A percentile compares a stretch with the other conserved stretches of the same genome.
Conservation (phyloP, 2,329 filamentous ascomycete genomes). For the Blumeriella jaapii region DNA sequence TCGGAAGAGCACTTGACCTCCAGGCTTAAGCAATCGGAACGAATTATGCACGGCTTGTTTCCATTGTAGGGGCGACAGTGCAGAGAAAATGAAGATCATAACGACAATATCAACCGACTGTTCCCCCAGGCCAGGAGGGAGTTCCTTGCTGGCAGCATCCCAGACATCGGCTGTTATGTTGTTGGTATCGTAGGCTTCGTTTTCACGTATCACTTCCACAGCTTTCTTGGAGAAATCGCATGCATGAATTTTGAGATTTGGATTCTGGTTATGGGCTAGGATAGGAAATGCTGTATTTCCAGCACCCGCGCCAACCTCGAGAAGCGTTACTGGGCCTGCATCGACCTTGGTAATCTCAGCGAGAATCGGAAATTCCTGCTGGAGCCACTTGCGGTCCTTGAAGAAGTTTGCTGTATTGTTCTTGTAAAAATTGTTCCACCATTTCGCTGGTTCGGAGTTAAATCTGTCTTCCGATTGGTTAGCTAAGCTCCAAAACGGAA, state of each 20-base stretch:
- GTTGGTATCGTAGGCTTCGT: slow-evolving; percentile 61
- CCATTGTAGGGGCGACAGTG: slow-evolving; percentile 79
- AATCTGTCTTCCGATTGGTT: slow-evolving; percentile 54
- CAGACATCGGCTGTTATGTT: slow-evolving; percentile 85
- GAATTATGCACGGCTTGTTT: slow-evolving; percentile 70
- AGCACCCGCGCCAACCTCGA: slow-evolving; percentile 91
- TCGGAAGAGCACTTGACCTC: slow-evolving; percentile 86
- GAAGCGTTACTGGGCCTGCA: slow-evolving; percentile 56
- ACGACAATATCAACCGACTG: slow-evolving; percentile 84
- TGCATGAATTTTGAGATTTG: slow-evolving; percentile 71
- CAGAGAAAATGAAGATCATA: slow-evolving; percentile 96
- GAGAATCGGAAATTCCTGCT: slow-evolving; percentile 91
- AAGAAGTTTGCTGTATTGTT: slow-evolving; percentile 98
- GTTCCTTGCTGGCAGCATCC: slow-evolving; percentile 64
- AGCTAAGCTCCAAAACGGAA: slow-evolving; percentile 25
- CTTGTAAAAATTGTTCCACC: slow-evolving; percentile 98
- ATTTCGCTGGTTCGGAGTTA: slow-evolving; percentile 82
- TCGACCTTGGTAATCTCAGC: slow-evolving; percentile 59
- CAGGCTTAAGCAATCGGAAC: slow-evolving; percentile 72
- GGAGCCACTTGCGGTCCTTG: slow-evolving; percentile 95
- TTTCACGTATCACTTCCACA: slow-evolving; percentile 78
- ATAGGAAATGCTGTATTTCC: slow-evolving; percentile 96
- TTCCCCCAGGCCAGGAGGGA: slow-evolving; percentile 68
- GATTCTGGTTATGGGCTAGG: slow-evolving; percentile 72
- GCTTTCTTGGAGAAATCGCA: slow-evolving; percentile 95